Conservation (phyloP, 805 yeast genomes). For the Candida arabinofermentans region DNA sequence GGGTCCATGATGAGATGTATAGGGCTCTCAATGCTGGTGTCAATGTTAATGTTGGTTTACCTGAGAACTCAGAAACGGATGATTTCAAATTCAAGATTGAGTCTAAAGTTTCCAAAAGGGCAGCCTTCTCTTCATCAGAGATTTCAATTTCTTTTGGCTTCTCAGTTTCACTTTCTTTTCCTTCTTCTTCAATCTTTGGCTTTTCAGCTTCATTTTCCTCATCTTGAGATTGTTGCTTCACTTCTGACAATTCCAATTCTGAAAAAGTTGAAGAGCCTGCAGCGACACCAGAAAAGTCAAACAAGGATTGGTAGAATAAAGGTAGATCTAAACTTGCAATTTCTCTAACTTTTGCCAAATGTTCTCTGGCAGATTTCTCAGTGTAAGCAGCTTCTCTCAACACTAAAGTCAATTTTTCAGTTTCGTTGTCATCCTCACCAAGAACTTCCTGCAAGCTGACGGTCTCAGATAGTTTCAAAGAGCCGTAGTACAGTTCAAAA, state of each 20-base stretch:
- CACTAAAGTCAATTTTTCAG: constrained; percentile 33
- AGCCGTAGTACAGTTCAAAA: constrained; percentile 43
- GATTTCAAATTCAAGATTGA: constrained; percentile 10
- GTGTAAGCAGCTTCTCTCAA: constrained; percentile 57
- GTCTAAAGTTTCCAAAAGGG: constrained; percentile 16
- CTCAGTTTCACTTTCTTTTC: constrained; percentile 16
- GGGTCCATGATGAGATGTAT: constrained; percentile 76
- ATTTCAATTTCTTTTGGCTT: constrained; percentile 18
- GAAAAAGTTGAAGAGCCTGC: constrained; percentile 50
- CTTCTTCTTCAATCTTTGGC: constrained; percentile 7
- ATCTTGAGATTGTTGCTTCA: constrained; percentile 13
- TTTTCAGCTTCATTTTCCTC: constrained; percentile 16
- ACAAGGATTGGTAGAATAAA: constrained; percentile 41
- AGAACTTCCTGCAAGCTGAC: constrained; percentile 14
- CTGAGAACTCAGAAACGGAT: constrained; percentile 24
- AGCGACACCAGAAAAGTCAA: constrained; percentile 33
- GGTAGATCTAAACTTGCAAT: constrained; percentile 47
- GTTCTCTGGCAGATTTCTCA: constrained; percentile 56
- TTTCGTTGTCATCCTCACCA: constrained; percentile 24
- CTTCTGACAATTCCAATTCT: constrained; percentile 35
- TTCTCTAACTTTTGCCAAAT: constrained; percentile 61
- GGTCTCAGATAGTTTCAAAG: constrained; percentile 29
- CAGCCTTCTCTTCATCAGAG: constrained; percentile 32
- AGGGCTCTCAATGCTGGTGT: constrained; percentile 53
- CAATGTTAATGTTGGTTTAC: constrained; percentile 30